Conservation (phyloP, 805 yeast genomes). For the Ogataea zsoltii region DNA sequence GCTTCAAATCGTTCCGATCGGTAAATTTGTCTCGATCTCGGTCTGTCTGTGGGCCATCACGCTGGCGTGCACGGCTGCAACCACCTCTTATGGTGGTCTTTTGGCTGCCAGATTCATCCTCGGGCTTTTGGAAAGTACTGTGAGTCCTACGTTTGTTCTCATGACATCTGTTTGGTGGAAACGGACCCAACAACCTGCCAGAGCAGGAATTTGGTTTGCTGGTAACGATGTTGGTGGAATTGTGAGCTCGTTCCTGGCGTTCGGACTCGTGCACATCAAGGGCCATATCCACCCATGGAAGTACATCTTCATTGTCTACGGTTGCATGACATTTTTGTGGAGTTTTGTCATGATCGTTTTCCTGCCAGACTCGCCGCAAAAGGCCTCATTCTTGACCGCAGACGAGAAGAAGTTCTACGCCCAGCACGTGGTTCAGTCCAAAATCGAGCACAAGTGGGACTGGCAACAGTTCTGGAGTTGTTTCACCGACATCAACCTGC, state of each 20-base stretch:
- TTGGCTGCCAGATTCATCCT: conserved; percentile 48
- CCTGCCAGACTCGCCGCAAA: conserved; percentile 48
- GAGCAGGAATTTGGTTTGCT: conserved; percentile 43
- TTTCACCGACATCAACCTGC: conserved; percentile 48
- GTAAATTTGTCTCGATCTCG: conserved; percentile 47
- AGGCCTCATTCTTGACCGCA: conserved; percentile 43
- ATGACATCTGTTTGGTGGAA: conserved; percentile 62
- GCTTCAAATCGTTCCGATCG: conserved; percentile 59
- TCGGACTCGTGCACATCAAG: conserved; percentile 45
- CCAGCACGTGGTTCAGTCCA: conserved; percentile 53
- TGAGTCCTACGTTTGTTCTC: conserved; percentile 58
- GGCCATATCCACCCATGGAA: conserved; percentile 59
- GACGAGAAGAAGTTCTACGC: conserved; percentile 46
- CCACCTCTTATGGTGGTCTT: conserved; percentile 44
- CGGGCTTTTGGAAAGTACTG: conserved; percentile 53
- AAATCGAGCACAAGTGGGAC: conserved; percentile 59
- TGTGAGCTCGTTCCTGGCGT: conserved; percentile 53
- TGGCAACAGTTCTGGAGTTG: conserved; percentile 55
- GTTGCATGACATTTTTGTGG: conserved; percentile 51
- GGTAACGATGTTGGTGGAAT: conserved; percentile 49
- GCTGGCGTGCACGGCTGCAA: conserved; percentile 49
- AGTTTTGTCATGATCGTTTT: conserved; percentile 31
- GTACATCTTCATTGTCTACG: conserved; percentile 58
- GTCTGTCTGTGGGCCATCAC: conserved; percentile 69
- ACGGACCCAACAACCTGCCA: conserved; percentile 42